Base-by-base conservation (phyloP, 352 stramenopile species). In the Phytophthora fragariaefolia region DNA sequence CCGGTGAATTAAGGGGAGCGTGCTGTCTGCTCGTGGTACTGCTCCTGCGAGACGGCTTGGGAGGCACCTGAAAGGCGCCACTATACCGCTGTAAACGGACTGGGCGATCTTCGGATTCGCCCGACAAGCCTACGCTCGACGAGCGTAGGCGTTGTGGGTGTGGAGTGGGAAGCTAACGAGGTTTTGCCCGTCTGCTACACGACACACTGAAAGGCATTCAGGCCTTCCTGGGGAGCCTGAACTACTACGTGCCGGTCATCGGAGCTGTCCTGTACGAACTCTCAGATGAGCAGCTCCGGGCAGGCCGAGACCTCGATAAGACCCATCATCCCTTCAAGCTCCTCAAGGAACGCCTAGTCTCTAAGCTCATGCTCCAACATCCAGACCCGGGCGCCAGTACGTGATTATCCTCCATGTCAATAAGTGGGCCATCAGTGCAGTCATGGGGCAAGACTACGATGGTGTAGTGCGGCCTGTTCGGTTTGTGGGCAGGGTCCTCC, bases 321-420 rank as follows among this genome's bases (percentile, higher is more conserved):
- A 60, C 63, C 0, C 60, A 68, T 1, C 45, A 46, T 1, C 46
- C 60, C 2, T 81, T 76, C 26, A 27, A 78, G 8, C 4, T 74
- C 9, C 46, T 77, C 23, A 81, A 81, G n/a, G n/a, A 55, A 2
- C 56, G 59, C 17, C 47, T 79, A 6, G 32, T 57, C 1, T 60
- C 66, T 5, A 48, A 58, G 8, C 66, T 54, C 2, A 0, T 74
- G 6, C 27, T 75, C 0, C 27, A 60, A 6, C 62, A 79, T 26
- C 58, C 43, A 24, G 58, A 73, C 15, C 51, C 48, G 6, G 3
- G 15, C 56, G 62, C 5, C 60, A 69, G 40, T 79, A 56, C 18
- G 40, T 58, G 6, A 60, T 79, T 17, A 63, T 79, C 4, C 15
- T 60, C 6, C 65, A 77, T 30, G 51, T 63, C 0, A 73, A 65